Evolutionary conservation across 129 eudicot species (phyloP).

Genomic region (Ambrosia artemisiifolia): DNA sequence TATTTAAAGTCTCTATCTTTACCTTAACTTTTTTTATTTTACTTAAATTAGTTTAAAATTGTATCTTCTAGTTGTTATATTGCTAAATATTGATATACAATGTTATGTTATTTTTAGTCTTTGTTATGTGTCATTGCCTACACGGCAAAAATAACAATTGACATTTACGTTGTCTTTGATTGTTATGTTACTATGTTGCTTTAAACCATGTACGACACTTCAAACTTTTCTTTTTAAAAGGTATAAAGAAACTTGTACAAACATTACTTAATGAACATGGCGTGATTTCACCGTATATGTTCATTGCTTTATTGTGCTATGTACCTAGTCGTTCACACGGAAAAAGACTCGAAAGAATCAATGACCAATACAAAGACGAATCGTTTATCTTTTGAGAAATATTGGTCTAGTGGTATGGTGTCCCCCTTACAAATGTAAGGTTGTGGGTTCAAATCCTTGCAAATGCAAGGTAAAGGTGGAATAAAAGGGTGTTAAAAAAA

Average conservation of each 20-base stretch:
- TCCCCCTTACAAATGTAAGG: too few relatives aligned
- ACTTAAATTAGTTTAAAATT: not conserved
- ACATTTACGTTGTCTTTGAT: not conserved
- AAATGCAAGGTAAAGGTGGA: too few relatives aligned
- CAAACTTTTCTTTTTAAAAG: constrained; percentile 5
- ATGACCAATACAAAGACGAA: not conserved
- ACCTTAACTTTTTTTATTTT: not conserved
- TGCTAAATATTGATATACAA: not conserved
- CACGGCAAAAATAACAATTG: not conserved
- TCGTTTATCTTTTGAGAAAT: not conserved
- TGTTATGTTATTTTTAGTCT: not conserved
- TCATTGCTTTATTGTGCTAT: not conserved
- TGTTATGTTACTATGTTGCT: constrained; percentile 1
- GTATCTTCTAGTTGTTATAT: not conserved
- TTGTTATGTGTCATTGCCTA: not conserved
- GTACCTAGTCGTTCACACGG: not conserved
- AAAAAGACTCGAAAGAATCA: not conserved
- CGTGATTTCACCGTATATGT: not conserved
- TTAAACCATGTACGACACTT: not conserved
- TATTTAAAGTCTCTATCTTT: not conserved
- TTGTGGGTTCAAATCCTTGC: too few relatives aligned
- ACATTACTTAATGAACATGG: not conserved
- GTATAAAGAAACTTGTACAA: not conserved
- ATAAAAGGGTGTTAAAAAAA: too few relatives aligned
- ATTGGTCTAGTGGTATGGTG: too few relatives aligned